Conservation (phyloP, 208 protist species). For the Crithidia expoeki region DNA sequence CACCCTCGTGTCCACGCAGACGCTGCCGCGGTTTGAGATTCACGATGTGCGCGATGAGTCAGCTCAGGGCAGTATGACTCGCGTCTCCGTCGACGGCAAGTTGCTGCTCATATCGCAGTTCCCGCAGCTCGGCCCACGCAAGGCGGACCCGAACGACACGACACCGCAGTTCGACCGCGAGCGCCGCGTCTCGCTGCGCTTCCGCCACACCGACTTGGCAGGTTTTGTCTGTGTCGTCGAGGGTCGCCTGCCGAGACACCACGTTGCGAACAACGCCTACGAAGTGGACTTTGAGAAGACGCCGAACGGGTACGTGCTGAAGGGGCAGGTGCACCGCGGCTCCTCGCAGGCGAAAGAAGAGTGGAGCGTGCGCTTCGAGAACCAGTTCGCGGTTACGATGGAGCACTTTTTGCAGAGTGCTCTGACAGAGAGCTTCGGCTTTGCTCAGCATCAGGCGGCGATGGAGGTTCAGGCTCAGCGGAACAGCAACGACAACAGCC, state of each 20-base stretch:
- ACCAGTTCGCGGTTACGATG: conserved; percentile 80
- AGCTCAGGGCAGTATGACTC: conserved; percentile 73
- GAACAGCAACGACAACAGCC: conserved; percentile 21
- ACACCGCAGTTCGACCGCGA: conserved; percentile 85
- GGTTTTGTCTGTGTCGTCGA: conserved; percentile 69
- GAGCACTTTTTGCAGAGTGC: conserved; percentile 85
- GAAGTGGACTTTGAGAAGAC: conserved; percentile 75
- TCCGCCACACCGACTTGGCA: conserved; percentile 82
- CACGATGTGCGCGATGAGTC: conserved; percentile 84
- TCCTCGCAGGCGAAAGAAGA: conserved; percentile 67
- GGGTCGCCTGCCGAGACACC: conserved; percentile 56
- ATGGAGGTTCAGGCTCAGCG: conserved; percentile 7
- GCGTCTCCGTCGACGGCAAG: conserved; percentile 77
- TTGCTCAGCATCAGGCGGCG: conserved; percentile 47
- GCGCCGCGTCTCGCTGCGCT: conserved; percentile 75
- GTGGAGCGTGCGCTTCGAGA: conserved; percentile 82
- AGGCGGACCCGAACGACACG: conserved; percentile 84
- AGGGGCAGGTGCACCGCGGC: conserved; percentile 69
- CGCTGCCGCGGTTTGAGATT: conserved; percentile 86
- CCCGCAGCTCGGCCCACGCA: conserved; percentile 86
- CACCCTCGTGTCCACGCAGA: conserved; percentile 15
- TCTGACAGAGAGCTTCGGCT: conserved; percentile 89
- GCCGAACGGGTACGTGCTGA: conserved; percentile 60
- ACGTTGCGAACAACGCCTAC: conserved; percentile 79
- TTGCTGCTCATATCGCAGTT: conserved; percentile 83